Conservation (phyloP, 1,284 basidiomycete genomes). For the Abortiporus biennis region DNA sequence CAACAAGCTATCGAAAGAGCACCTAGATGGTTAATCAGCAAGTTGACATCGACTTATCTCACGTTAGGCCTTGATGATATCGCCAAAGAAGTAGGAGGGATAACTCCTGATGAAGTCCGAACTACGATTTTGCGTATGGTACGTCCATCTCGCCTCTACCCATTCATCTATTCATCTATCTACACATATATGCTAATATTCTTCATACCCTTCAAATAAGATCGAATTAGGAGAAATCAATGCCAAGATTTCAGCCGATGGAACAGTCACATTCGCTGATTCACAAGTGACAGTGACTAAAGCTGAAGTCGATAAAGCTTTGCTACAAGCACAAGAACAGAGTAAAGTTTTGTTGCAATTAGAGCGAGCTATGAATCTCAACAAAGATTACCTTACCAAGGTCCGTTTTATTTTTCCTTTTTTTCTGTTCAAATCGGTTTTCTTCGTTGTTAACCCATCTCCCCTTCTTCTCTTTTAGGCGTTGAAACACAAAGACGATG, state of each 20-base stretch:
- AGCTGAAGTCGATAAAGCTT: constrained; percentile 57
- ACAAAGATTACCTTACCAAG: constrained; percentile 64
- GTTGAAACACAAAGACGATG: constrained; percentile 25
- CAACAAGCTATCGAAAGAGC: constrained; percentile 58
- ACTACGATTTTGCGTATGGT: constrained; percentile 69
- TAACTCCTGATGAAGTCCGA: constrained; percentile 48
- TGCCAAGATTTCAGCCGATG: constrained; percentile 56
- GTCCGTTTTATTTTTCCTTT: too few relatives aligned
- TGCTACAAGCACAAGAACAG: constrained; percentile 56
- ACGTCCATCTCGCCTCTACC: constrained; percentile 17
- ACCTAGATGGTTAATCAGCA: constrained; percentile 70
- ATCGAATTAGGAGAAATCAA: constrained; percentile 65
- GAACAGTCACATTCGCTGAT: constrained; percentile 70
- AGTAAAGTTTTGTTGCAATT: constrained; percentile 40
- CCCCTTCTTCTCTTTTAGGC: constrained; percentile 13
- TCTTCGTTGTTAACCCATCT: constrained; percentile 1
- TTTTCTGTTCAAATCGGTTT: not conserved
- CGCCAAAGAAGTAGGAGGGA: constrained; percentile 51
- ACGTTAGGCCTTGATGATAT: constrained; percentile 70
- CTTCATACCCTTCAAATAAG: constrained; percentile 26
- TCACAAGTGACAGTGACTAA: constrained; percentile 54
- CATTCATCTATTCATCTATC: too few relatives aligned
- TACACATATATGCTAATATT: not conserved
- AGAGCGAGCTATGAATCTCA: constrained; percentile 53
- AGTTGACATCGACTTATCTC: constrained; percentile 73